These are phyloP conservation scores for Danielozyma ontarioensis DNA, from an alignment of 805 yeast genomes.

Conservation along the genomic window DNA sequence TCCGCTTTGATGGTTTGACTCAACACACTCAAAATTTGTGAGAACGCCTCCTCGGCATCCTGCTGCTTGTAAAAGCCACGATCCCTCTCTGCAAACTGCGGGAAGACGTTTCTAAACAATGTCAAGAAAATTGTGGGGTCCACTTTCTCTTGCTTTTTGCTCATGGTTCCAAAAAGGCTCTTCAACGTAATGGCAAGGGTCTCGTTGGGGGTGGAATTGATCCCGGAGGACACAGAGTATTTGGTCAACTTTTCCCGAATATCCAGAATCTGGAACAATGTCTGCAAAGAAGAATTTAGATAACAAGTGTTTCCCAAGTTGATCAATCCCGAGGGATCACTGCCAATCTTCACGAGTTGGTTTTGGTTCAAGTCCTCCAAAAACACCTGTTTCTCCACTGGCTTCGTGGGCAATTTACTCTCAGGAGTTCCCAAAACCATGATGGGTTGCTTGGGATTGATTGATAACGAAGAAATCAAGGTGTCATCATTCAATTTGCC, in stretches of 20 bases:
- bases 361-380: slow-evolving; percentile 61
- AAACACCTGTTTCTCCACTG: slow-evolving; percentile 52
- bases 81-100: slow-evolving; percentile 85
- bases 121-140: slow-evolving; percentile 67
- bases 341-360: slow-evolving; percentile 32
- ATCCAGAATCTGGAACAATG: slow-evolving; percentile 43
- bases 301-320: slow-evolving; percentile 79
- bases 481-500: slow-evolving; percentile 78
- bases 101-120: slow-evolving; percentile 61
- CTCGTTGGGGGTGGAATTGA: slow-evolving; percentile 5
- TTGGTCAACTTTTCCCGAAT: slow-evolving; percentile 21
- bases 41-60: slow-evolving; percentile 95
- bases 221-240: slow-evolving; percentile 4
- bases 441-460: slow-evolving; percentile 62
- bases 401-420: slow-evolving; percentile 47
- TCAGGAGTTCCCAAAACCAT: slow-evolving; percentile 95
- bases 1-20: slow-evolving; percentile 46
- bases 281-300: slow-evolving; percentile 65
- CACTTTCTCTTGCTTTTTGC: slow-evolving; percentile 41
- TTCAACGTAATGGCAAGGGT: slow-evolving; percentile 31
- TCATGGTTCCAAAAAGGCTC: slow-evolving; percentile 42
- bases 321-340: slow-evolving; percentile 59
- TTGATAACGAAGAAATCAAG: slow-evolving; percentile 43
- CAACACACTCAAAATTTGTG: slow-evolving; percentile 62
- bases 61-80: slow-evolving; percentile 83